Evolutionary conservation across 2,329 filamentous ascomycete genomes (phyloP).

Genomic region (Apiospora aurea): DNA sequence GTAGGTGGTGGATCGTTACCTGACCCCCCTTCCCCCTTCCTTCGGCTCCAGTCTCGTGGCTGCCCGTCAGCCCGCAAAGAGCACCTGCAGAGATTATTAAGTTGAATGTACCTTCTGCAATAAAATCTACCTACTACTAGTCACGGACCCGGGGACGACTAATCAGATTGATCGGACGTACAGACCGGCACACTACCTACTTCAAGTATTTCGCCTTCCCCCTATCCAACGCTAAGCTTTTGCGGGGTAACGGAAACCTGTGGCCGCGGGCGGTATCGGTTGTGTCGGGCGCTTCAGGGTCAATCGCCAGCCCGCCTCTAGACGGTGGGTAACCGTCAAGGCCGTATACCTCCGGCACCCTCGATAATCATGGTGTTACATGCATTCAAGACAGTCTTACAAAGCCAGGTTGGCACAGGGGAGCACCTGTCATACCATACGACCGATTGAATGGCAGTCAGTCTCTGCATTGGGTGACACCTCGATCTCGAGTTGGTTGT

Average conservation of each 20-base stretch:
- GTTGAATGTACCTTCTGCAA: no score
- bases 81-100: neutral
- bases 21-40: neutral
- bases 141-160: neutral
- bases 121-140: neutral
- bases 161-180: neutral
- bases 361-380: neutral
- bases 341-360: neutral
- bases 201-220: neutral
- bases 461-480: neutral
- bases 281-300: neutral
- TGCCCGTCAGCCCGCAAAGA: neutral
- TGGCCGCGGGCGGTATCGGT: neutral
- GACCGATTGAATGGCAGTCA: neutral
- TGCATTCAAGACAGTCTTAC: neutral
- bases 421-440: neutral
- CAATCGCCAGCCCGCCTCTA: neutral
- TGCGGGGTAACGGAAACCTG: slow-evolving; percentile 10
- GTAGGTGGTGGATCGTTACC: neutral
- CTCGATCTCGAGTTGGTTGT: neutral
- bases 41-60: slow-evolving; percentile 1
- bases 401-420: neutral
- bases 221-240: neutral
- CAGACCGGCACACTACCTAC: neutral
- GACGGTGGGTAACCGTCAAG: neutral